Evolutionary conservation across 2,329 filamentous ascomycete genomes (phyloP).

Genomic region (Nectriaceae sp.): DNA sequence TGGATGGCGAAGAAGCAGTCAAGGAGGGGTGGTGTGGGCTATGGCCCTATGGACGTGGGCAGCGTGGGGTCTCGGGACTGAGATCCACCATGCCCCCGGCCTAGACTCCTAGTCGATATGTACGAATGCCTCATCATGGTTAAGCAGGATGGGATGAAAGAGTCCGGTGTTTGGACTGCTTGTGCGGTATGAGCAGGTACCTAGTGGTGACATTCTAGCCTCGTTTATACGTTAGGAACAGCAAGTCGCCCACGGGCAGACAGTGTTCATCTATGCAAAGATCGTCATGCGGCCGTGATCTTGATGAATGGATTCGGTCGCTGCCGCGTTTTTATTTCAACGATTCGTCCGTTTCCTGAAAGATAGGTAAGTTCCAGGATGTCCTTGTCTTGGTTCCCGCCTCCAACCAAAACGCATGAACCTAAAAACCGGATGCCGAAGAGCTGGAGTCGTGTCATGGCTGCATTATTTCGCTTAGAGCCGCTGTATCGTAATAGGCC

Average conservation of each 20-base stretch:
- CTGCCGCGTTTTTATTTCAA: too few species aligned
- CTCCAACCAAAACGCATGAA: background rate
- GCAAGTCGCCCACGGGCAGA: background rate
- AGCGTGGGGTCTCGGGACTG: constrained; percentile 9
- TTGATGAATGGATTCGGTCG: too few species aligned
- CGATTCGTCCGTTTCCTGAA: too few species aligned
- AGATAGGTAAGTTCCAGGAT: too few species aligned
- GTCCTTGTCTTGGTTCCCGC: too few species aligned
- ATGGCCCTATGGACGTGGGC: constrained; percentile 23
- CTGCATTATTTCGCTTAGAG: constrained; percentile 11
- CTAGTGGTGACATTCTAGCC: background rate
- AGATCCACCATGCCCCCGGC: background rate
- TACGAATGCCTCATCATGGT: background rate
- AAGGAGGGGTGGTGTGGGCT: constrained; percentile 18
- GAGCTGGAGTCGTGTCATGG: constrained; percentile 21
- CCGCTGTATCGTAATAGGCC: too few species aligned
- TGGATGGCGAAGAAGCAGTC: background rate
- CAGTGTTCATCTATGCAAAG: too few species aligned
- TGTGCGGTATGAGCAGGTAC: background rate
- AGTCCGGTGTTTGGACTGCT: background rate
- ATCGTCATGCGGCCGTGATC: too few species aligned
- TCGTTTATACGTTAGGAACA: background rate
- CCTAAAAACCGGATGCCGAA: background rate
- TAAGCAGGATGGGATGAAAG: background rate
- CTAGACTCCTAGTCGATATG: background rate